Evolutionary conservation across 2,329 filamentous ascomycete species (phyloP).

Genomic region (Aspergillus transmontanensis): DNA sequence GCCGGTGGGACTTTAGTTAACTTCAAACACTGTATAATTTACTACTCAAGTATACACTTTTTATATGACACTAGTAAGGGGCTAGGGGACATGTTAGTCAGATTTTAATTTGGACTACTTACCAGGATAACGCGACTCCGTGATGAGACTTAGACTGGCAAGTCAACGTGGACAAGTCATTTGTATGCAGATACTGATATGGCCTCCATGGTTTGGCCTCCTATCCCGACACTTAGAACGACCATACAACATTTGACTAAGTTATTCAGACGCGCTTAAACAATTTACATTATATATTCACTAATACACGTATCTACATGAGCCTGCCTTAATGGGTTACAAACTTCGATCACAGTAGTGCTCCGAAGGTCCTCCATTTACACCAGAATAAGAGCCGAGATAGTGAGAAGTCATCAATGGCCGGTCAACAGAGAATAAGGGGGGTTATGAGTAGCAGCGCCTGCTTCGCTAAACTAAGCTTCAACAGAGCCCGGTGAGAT

Average conservation of each 20-base stretch:
- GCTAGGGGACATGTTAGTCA: too few relatives aligned
- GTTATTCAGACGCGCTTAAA: not conserved
- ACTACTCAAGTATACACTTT: too few relatives aligned
- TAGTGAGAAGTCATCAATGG: not conserved
- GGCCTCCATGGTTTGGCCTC: not conserved
- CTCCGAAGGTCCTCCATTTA: not conserved
- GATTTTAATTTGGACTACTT: too few relatives aligned
- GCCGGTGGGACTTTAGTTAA: too few relatives aligned
- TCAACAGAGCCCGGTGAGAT: slow-evolving; percentile 50
- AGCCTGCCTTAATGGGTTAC: not conserved
- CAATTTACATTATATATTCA: not conserved
- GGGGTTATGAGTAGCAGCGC: too few relatives aligned
- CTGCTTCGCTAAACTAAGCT: slow-evolving; percentile 17
- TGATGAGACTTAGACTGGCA: too few relatives aligned
- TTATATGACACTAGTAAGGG: too few relatives aligned
- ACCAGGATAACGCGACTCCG: too few relatives aligned
- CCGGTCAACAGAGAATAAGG: not conserved
- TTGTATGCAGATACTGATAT: not conserved
- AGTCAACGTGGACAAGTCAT: too few relatives aligned
- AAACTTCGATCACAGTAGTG: not conserved
- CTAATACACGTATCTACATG: not conserved
- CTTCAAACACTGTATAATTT: too few relatives aligned
- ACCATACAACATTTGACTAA: not conserved
- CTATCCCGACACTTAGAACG: not conserved
- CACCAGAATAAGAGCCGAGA: not conserved